Evolutionary conservation across 2,329 filamentous ascomycete species (phyloP).

Genomic region (Fusarium sp.): DNA sequence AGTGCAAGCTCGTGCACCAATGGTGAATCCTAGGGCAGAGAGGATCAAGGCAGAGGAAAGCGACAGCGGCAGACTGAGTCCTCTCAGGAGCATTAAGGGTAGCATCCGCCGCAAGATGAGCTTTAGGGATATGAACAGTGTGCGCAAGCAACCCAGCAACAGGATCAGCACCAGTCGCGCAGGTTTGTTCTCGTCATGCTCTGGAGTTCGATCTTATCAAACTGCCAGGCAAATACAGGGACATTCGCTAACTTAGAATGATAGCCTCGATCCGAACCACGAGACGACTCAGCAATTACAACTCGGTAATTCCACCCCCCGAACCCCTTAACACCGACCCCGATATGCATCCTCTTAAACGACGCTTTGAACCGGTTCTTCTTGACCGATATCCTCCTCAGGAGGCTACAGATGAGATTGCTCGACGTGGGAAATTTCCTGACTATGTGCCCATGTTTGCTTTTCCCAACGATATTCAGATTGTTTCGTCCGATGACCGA

Average conservation of each 20-base stretch:
- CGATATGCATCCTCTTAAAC: slow-evolving; percentile 94
- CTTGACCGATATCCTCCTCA: slow-evolving; percentile 93
- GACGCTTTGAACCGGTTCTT: slow-evolving; percentile 94
- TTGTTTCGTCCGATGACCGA: slow-evolving; percentile 93
- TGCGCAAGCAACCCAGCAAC: slow-evolving; percentile 83
- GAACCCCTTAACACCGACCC: slow-evolving; percentile 90
- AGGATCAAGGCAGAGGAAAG: slow-evolving; percentile 81
- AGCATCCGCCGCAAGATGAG: slow-evolving; percentile 94
- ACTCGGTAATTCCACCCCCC: slow-evolving; percentile 94
- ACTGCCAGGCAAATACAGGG: not conserved
- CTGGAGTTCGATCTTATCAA: not conserved
- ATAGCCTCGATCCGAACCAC: slow-evolving; percentile 76
- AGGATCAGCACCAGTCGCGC: slow-evolving; percentile 63
- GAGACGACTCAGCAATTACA: slow-evolving; percentile 93
- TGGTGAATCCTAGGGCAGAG: slow-evolving; percentile 82
- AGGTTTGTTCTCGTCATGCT: slow-evolving; percentile 31
- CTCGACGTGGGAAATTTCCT: slow-evolving; percentile 85
- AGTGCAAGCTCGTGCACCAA: slow-evolving; percentile 72
- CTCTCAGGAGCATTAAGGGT: slow-evolving; percentile 72
- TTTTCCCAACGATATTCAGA: slow-evolving; percentile 97
- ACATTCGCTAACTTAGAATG: slow-evolving; percentile 42
- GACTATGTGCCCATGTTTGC: slow-evolving; percentile 99
- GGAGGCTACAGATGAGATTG: slow-evolving; percentile 79
- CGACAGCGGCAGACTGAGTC: slow-evolving; percentile 63
- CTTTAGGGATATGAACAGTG: slow-evolving; percentile 92